Evolutionary conservation across 2,329 filamentous ascomycete species (phyloP).

Genomic region (Zymoseptoria passerinii): DNA sequence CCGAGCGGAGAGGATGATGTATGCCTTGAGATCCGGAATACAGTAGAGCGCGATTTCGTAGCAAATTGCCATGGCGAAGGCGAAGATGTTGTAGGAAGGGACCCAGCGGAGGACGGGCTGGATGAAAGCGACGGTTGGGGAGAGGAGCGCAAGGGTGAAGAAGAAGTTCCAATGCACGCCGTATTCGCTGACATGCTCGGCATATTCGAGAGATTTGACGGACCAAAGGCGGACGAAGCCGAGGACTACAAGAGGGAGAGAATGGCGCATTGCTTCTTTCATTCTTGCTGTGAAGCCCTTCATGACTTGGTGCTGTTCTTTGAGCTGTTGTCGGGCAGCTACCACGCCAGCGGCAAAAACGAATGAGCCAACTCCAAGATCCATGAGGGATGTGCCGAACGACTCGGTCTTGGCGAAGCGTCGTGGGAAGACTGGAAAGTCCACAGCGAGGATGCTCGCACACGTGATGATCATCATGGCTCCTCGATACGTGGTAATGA

Average conservation of each 20-base stretch:
- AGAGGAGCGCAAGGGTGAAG: constrained; percentile 83
- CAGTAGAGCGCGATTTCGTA: constrained; percentile 73
- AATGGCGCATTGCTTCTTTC: constrained; percentile 62
- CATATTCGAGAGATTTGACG: constrained; percentile 91
- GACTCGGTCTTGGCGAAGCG: constrained; percentile 97
- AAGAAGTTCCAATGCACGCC: constrained; percentile 99
- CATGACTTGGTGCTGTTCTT: constrained; percentile 39
- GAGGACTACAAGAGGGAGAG: constrained; percentile 70
- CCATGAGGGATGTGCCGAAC: constrained; percentile 99
- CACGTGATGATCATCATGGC: constrained; percentile 88
- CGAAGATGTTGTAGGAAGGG: constrained; percentile 68
- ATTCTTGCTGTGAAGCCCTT: constrained; percentile 53
- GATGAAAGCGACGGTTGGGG: constrained; percentile 79
- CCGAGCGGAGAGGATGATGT: constrained; percentile 73
- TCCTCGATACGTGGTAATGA: constrained; percentile 84
- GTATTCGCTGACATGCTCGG: constrained; percentile 94
- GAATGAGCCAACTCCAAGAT: constrained; percentile 93
- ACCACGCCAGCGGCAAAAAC: constrained; percentile 90
- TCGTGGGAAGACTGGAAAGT: constrained; percentile 86
- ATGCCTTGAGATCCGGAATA: constrained; percentile 65
- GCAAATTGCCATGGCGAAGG: constrained; percentile 55
- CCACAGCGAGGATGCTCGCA: constrained; percentile 88
- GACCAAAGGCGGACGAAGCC: constrained; percentile 75
- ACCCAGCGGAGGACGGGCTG: constrained; percentile 62
- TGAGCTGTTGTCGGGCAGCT: constrained; percentile 73